A percentile compares a stretch with the other conserved stretches of the same genome.
Evolutionary conservation across 2,329 filamentous ascomycete genomes (phyloP).

Genomic region (Graphiopsis chlorocephala): DNA sequence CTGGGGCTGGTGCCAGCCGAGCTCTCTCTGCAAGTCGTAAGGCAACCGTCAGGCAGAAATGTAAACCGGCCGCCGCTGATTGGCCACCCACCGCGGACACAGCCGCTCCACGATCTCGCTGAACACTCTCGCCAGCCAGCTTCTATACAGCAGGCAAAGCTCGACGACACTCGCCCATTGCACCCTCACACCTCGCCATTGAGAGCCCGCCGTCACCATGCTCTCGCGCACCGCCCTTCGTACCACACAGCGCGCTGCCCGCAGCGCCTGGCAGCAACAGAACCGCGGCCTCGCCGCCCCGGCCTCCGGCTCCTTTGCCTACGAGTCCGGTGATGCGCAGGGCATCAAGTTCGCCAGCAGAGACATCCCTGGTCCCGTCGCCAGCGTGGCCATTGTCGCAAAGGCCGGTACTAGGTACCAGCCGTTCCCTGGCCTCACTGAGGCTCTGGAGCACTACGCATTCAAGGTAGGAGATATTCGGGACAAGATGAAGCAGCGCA

Average conservation of each 20-base stretch:
- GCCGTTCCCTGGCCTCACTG: slow-evolving; percentile 81
- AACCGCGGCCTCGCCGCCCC: slow-evolving; percentile 63
- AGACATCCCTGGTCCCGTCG: slow-evolving; percentile 83
- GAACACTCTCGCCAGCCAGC: slow-evolving; percentile 1
- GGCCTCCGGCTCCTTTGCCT: slow-evolving; percentile 74
- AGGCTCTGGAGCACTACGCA: slow-evolving; percentile 89
- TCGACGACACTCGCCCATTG: slow-evolving; percentile 15
- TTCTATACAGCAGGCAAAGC: not conserved
- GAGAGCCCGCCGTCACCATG: slow-evolving; percentile 46
- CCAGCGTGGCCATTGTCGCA: slow-evolving; percentile 84
- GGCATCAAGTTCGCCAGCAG: slow-evolving; percentile 91
- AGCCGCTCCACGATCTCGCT: not conserved
- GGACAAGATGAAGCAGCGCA: not conserved
- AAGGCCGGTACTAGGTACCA: slow-evolving; percentile 95
- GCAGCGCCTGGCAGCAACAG: slow-evolving; percentile 57
- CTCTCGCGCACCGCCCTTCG: slow-evolving; percentile 65
- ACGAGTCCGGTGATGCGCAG: slow-evolving; percentile 79
- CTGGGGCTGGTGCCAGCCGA: not conserved
- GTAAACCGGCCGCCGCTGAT: not conserved
- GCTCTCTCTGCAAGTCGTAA: not conserved
- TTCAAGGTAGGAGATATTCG: slow-evolving; percentile 71
- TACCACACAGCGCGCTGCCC: slow-evolving; percentile 61
- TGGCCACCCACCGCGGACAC: not conserved
- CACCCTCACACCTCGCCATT: slow-evolving; percentile 14
- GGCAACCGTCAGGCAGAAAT: too few species aligned